phyloP scores from a whole-genome alignment of 352 stramenopile species.

The Phytophthora capsici region DNA sequence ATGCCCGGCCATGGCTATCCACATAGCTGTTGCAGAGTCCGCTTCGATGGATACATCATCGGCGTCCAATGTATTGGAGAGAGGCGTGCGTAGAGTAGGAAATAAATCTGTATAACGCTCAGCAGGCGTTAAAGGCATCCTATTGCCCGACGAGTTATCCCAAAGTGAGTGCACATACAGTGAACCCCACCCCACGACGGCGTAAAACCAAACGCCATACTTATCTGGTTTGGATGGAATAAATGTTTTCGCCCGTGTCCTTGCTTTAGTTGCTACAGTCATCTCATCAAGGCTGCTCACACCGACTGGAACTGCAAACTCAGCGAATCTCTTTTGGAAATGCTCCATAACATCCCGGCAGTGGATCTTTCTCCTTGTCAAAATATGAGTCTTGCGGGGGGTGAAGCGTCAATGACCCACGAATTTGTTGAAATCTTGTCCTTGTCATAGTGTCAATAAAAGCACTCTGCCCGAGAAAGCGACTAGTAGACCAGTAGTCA shows the following conservation, averaged over 20 bases:
- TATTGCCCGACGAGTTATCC: constrained; percentile 5
- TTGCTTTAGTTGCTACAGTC: constrained; percentile 6
- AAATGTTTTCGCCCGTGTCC: neutral
- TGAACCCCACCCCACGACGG: neutral
- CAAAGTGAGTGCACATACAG: constrained; percentile 6
- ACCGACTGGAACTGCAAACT: constrained; percentile 3
- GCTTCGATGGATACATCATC: neutral
- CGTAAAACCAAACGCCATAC: constrained; percentile 12
- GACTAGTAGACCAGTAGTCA: constrained; percentile 8
- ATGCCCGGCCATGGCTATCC: constrained; percentile 15
- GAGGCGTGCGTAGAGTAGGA: constrained; percentile 1
- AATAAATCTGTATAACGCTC: constrained; percentile 13
- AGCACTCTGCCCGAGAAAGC: constrained; percentile 1
- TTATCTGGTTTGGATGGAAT: constrained; percentile 11
- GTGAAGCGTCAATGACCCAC: neutral
- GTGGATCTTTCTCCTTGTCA: constrained; percentile 2
- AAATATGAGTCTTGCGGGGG: neutral
- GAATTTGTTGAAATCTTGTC: constrained; percentile 15
- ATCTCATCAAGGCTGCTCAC: constrained; percentile 22
- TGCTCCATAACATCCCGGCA: constrained; percentile 1
- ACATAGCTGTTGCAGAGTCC: neutral
- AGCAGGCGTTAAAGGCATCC: neutral
- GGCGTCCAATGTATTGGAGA: neutral
- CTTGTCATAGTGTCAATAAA: constrained; percentile 21
- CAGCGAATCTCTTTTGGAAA: constrained; percentile 14